These are phyloP conservation scores for Petasospora fabianii DNA, from an alignment of 1,139 yeast species.

Conservation along the genomic window DNA sequence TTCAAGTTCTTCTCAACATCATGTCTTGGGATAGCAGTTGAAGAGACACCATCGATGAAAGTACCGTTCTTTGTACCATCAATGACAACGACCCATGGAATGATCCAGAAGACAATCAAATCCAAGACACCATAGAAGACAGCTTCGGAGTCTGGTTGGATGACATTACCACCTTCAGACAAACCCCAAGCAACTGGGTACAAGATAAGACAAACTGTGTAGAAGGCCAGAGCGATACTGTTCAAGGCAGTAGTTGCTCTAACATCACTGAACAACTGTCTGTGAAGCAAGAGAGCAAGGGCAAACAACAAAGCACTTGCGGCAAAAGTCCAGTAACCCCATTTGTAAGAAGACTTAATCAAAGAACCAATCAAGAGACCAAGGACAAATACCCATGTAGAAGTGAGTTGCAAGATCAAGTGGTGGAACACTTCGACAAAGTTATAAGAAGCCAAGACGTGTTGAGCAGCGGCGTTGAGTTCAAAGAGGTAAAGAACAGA, in stretches of 20 bases:
- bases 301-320: conserved; percentile 38
- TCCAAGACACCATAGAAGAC: conserved; percentile 64
- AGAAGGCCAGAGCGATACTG: conserved; percentile 26
- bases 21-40: conserved; percentile 2
- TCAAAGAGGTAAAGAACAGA: conserved; percentile 27
- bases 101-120: conserved; percentile 36
- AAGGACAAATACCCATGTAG: conserved; percentile 42
- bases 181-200: conserved; percentile 63
- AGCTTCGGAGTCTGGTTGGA: conserved; percentile 64
- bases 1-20: conserved; percentile 15
- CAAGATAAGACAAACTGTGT: conserved; percentile 40
- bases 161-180: conserved; percentile 64
- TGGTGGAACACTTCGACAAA: conserved; percentile 24
- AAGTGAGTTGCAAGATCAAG: conserved; percentile 31
- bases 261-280: conserved; percentile 12
- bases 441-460: conserved; percentile 18
- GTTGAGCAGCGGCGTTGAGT: conserved; percentile 21
- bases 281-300: conserved; percentile 27
- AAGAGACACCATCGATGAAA: conserved; percentile 2
- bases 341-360: conserved; percentile 42
- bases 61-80: conserved; percentile 17
- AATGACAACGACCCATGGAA: conserved; percentile 33
- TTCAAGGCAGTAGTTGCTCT: conserved; percentile 12
- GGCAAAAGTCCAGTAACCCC: conserved; percentile 50
- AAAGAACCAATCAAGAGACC: conserved; percentile 48